phyloP scores from a whole-genome alignment of 169 alveolate species.

The Plasmodium knowlesi region DNA sequence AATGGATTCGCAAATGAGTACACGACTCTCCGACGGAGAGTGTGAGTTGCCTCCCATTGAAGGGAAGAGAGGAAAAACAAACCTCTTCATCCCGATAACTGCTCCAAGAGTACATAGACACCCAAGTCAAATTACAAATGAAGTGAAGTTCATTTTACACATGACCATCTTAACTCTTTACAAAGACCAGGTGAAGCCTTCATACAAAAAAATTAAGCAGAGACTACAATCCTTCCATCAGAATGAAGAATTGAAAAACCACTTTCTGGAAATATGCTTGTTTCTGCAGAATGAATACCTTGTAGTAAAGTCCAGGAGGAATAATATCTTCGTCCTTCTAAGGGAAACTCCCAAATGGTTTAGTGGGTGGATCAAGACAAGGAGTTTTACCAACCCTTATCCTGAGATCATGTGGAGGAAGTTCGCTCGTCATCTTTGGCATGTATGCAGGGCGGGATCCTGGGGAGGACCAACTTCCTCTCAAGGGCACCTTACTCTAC shows the following conservation, averaged over 20 bases:
- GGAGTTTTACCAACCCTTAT: slow-evolving; percentile 15
- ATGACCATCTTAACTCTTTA: slow-evolving; percentile 36
- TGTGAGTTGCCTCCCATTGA: background rate
- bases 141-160: slow-evolving; percentile 27
- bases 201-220: slow-evolving; percentile 1
- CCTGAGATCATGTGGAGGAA: slow-evolving; percentile 26
- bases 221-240: slow-evolving; percentile 1
- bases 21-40: background rate
- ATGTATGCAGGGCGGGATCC: background rate
- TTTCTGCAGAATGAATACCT: slow-evolving; percentile 27
- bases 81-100: background rate
- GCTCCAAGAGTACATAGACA: background rate
- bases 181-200: slow-evolving; percentile 31
- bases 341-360: slow-evolving; percentile 64
- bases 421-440: background rate
- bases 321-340: slow-evolving; percentile 27
- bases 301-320: slow-evolving; percentile 14
- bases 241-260: background rate
- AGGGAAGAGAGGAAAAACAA: background rate
- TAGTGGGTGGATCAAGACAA: slow-evolving; percentile 42
- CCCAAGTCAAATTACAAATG: slow-evolving; percentile 25
- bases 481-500: background rate
- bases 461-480: background rate
- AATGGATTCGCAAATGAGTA: background rate
- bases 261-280: slow-evolving; percentile 10